Percentiles rank a stretch among this genome's conserved stretches.
phyloP scores from a whole-genome alignment of 2,329 filamentous ascomycete genomes.

The Phyllosticta capitalensis region DNA sequence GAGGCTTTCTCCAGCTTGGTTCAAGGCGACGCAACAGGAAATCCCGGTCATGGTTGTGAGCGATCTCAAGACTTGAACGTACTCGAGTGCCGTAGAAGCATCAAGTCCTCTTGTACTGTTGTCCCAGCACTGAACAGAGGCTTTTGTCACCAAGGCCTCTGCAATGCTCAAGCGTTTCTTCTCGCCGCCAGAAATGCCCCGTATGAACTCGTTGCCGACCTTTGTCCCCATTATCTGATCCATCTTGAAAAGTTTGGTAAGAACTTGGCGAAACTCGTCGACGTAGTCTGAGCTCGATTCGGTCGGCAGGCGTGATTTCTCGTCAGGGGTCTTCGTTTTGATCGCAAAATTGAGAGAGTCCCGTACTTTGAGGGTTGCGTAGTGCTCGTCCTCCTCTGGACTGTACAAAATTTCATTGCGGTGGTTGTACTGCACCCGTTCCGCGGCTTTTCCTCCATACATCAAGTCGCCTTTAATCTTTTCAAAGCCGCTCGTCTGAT shows the following conservation, averaged over 20 bases:
- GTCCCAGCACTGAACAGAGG: slow-evolving; percentile 32
- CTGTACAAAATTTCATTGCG: slow-evolving; percentile 63
- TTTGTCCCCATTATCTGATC: slow-evolving; percentile 63
- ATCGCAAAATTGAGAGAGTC: slow-evolving; percentile 67
- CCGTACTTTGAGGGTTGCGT: slow-evolving; percentile 66
- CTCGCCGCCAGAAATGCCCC: slow-evolving; percentile 47
- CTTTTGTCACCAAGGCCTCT: slow-evolving; percentile 39
- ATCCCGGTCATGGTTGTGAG: slow-evolving; percentile 54
- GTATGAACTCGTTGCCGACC: slow-evolving; percentile 64
- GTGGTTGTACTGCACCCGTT: slow-evolving; percentile 47
- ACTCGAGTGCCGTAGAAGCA: slow-evolving; percentile 63
- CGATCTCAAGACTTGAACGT: slow-evolving; percentile 56
- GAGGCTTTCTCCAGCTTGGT: slow-evolving; percentile 49
- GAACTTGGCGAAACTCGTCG: slow-evolving; percentile 54
- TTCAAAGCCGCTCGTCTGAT: slow-evolving; percentile 51
- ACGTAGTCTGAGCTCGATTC: slow-evolving; percentile 53
- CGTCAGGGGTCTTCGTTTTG: slow-evolving; percentile 56
- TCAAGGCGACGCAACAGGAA: slow-evolving; percentile 58
- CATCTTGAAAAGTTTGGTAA: slow-evolving; percentile 63
- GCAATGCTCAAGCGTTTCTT: slow-evolving; percentile 41
- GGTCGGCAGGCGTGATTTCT: slow-evolving; percentile 49
- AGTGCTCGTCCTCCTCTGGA: slow-evolving; percentile 68
- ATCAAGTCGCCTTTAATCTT: slow-evolving; percentile 46
- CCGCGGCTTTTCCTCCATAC: slow-evolving; percentile 46
- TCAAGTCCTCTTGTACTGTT: slow-evolving; percentile 67